These are phyloP conservation scores for Hordeum pubiflorum DNA, from an alignment of 202 grass and related monocot species.

Conservation along the genomic window DNA sequence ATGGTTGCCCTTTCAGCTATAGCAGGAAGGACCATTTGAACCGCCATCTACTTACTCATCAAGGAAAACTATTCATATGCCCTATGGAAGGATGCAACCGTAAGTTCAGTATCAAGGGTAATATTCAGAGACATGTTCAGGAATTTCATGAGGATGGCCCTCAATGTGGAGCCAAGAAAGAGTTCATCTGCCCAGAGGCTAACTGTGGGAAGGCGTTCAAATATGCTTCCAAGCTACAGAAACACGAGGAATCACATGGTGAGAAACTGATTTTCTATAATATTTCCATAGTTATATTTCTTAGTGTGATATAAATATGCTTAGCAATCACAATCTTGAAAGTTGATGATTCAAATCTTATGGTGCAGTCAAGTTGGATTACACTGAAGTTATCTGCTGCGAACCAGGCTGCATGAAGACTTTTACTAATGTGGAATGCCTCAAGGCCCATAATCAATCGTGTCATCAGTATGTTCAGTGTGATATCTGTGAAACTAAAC, in stretches of 20 bases:
- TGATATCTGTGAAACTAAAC: constrained; percentile 62
- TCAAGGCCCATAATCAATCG: constrained; percentile 56
- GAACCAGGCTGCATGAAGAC: constrained; percentile 69
- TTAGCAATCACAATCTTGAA: not conserved
- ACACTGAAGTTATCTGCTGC: constrained; percentile 65
- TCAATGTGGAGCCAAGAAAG: constrained; percentile 36
- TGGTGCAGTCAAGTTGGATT: constrained; percentile 61
- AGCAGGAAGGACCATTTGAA: constrained; percentile 89
- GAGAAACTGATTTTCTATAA: constrained; percentile 4
- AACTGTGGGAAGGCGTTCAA: constrained; percentile 71
- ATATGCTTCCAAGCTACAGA: constrained; percentile 78
- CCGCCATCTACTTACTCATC: constrained; percentile 59
- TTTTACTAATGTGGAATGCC: constrained; percentile 61
- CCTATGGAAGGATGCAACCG: constrained; percentile 50
- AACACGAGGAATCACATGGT: constrained; percentile 87
- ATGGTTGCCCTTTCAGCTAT: constrained; percentile 66
- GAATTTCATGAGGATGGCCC: constrained; percentile 49
- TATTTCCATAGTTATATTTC: constrained; percentile 5
- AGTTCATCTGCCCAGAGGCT: constrained; percentile 53
- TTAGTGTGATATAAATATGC: not conserved
- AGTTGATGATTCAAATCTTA: constrained; percentile 4
- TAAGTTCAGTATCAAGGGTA: constrained; percentile 65
- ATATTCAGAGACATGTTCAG: constrained; percentile 73
- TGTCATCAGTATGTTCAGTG: constrained; percentile 57
- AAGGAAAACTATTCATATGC: constrained; percentile 72